Conservation (phyloP, 768 basidiomycete genomes). For the Mycena metata region DNA sequence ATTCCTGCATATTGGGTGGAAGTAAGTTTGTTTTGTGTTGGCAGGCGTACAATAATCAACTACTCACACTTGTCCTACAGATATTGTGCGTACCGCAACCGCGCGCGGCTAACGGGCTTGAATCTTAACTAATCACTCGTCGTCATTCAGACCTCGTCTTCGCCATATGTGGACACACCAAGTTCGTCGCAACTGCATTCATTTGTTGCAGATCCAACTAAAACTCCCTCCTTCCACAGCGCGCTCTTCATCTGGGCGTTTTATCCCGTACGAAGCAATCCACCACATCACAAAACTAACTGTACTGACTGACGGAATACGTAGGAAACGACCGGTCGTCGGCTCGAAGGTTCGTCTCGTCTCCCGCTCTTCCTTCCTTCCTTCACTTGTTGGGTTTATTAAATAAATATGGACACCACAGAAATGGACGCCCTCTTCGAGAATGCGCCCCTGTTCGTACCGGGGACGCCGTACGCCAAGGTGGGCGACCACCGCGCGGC, state of each 20-base stretch:
- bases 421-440: conserved; percentile 61
- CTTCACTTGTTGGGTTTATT: too few relatives aligned
- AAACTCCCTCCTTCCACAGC: conserved; percentile 34
- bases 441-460: conserved; percentile 55
- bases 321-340: conserved; percentile 59
- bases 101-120: too few relatives aligned
- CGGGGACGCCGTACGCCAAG: conserved; percentile 51
- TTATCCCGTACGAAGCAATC: conserved; percentile 50
- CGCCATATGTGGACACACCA: conserved; percentile 61
- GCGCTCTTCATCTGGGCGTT: conserved; percentile 61
- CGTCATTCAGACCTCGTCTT: conserved; percentile 60
- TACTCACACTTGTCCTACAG: conserved; percentile 31
- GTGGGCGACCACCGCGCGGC: conserved; percentile 52
- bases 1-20: conserved; percentile 57
- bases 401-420: conserved; percentile 23
- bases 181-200: conserved; percentile 42
- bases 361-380: not conserved
- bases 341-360: conserved; percentile 52
- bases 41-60: not conserved
- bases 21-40: conserved; percentile 42
- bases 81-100: conserved; percentile 43
- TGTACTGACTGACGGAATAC: conserved; percentile 10
- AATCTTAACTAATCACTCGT: not conserved
- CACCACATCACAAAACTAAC: not conserved
- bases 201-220: not conserved